Percentiles rank a stretch among this genome's conserved stretches.
These are phyloP conservation scores for Kockiozyma suomiensis DNA, from an alignment of 805 yeast genomes.

Conservation along the genomic window DNA sequence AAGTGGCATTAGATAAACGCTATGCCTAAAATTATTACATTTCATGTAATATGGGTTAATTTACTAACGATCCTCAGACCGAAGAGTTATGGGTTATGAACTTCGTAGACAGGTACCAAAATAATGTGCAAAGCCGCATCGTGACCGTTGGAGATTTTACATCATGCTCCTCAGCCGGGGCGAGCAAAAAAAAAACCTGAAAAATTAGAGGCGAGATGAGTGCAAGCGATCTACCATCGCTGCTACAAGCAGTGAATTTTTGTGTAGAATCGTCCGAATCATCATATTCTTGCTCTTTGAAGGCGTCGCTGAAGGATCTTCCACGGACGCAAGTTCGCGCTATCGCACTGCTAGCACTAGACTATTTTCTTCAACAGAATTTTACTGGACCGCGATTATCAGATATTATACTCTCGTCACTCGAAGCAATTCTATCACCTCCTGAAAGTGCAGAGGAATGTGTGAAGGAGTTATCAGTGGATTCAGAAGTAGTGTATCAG, in stretches of 20 bases:
- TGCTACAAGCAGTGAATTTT: background rate
- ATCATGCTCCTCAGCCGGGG: no score
- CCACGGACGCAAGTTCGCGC: background rate
- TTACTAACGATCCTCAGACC: no score
- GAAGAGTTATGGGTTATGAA: no score
- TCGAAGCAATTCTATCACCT: background rate
- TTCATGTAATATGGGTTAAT: no score
- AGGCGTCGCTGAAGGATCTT: background rate
- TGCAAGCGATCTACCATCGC: background rate
- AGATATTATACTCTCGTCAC: background rate
- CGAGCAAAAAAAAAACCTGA: background rate
- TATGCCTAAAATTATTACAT: no score
- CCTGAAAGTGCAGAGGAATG: conserved; percentile 40
- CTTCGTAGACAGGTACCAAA: no score
- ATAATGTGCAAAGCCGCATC: no score
- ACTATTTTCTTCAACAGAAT: conserved; percentile 72
- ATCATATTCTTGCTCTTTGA: background rate
- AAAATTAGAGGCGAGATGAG: background rate
- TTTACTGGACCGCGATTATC: conserved; percentile 73
- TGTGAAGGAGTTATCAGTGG: conserved; percentile 50
- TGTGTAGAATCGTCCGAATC: background rate
- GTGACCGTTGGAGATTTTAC: no score
- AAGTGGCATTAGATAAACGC: no score
- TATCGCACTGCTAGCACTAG: conserved; percentile 49
- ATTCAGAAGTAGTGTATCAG: conserved; percentile 74